Conservation (phyloP, 2,329 filamentous ascomycete genomes). For the Periconia macrospinosa region DNA sequence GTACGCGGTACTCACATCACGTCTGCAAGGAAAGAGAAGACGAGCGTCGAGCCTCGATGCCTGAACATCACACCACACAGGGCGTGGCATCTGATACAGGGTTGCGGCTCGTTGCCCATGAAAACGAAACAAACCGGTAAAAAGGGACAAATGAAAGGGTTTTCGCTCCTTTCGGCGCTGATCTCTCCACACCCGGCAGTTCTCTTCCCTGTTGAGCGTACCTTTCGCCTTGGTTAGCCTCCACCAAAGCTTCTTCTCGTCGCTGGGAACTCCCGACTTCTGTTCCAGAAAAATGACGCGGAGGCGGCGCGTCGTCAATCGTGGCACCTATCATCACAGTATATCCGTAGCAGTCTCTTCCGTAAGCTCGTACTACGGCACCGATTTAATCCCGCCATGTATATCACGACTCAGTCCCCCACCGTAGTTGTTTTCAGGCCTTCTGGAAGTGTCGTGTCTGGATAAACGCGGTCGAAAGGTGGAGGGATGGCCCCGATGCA, state of each 20-base stretch:
- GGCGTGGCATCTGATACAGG: slow-evolving; percentile 1
- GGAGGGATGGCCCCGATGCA: neutral
- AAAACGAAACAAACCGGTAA: slow-evolving; percentile 15
- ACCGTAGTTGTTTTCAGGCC: neutral
- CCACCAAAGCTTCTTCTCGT: neutral
- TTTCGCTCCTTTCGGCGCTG: neutral
- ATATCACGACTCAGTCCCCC: neutral
- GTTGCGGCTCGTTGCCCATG: slow-evolving; percentile 5
- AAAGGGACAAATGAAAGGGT: neutral
- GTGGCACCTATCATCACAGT: too few species aligned
- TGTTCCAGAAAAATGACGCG: neutral
- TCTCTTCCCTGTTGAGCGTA: neutral
- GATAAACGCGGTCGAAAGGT: neutral
- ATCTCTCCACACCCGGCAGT: neutral
- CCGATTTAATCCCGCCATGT: too few species aligned
- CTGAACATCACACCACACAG: slow-evolving; percentile 1
- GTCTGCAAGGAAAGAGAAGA: slow-evolving; percentile 18
- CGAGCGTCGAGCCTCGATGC: neutral
- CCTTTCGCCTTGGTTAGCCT: neutral
- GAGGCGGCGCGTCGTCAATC: too few species aligned
- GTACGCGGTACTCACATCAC: slow-evolving; percentile 6
- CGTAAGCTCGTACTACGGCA: too few species aligned
- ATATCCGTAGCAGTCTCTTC: too few species aligned
- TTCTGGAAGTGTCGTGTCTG: neutral
- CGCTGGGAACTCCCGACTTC: neutral